phyloP scores from a whole-genome alignment of 2,329 filamentous ascomycete genomes.

The Aureobasidium vineae region DNA sequence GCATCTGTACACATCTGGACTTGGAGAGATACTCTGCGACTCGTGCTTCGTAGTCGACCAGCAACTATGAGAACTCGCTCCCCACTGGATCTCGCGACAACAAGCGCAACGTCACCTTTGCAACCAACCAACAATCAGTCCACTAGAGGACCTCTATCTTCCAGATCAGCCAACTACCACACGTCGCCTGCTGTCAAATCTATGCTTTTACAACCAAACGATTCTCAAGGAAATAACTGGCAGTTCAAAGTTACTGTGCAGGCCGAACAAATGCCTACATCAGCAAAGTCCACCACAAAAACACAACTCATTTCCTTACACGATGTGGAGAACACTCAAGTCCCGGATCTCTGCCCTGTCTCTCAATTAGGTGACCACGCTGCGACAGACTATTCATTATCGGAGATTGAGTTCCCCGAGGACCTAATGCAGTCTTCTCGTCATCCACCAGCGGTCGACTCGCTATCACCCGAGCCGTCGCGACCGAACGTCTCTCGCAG shows the following conservation, averaged over 20 bases:
- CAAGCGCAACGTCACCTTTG: slow-evolving; percentile 37
- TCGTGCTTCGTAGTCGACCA: neutral
- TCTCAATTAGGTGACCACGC: slow-evolving; percentile 17
- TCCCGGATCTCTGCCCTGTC: slow-evolving; percentile 10
- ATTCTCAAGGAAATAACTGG: slow-evolving; percentile 46
- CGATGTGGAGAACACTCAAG: neutral
- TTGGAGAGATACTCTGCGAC: neutral
- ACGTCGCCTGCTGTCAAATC: slow-evolving; percentile 45
- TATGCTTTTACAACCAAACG: slow-evolving; percentile 46
- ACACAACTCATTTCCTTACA: neutral
- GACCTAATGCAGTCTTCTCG: neutral
- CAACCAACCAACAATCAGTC: slow-evolving; percentile 14
- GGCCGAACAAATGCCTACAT: slow-evolving; percentile 42
- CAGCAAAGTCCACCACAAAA: neutral
- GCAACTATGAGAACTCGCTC: slow-evolving; percentile 20
- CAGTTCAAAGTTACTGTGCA: slow-evolving; percentile 53
- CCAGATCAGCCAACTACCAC: slow-evolving; percentile 35
- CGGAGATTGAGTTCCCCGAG: slow-evolving; percentile 8
- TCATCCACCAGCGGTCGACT: neutral
- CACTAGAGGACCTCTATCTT: slow-evolving; percentile 29
- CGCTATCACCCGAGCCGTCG: neutral
- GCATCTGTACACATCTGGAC: neutral
- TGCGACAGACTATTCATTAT: slow-evolving; percentile 6
- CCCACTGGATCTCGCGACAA: slow-evolving; percentile 39
- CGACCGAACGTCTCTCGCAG: neutral